Evolutionary conservation across 169 alveolate genomes (phyloP), one percentile per base, ranked within the genome.

Genomic region (Theileria parva): DNA sequence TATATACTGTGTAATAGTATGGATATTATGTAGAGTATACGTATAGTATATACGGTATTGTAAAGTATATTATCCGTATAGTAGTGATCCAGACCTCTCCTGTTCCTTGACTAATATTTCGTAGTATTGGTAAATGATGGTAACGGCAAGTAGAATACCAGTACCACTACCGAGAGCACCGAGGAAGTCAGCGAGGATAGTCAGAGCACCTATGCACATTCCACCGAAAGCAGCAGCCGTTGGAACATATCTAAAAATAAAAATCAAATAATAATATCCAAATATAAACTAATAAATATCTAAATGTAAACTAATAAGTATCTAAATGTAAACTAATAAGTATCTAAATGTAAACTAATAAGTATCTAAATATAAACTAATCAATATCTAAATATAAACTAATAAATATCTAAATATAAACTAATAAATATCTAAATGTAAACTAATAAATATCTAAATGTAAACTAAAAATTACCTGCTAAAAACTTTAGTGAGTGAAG

Each of bases 151-250:
- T 44, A 97, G 92, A 77, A 93, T 94, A 88, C 99, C 99, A 60
- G 99, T 98, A 19, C 99, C 99, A 66, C 98, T 93, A 37, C 99
- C 99, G 85, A 98, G 97, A 30, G 99, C 99, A 25, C 99, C 99
- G 59, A 98, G 92, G 87, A 98, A 96, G 87, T 98, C 99, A 44
- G 99, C 99, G 63, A 97, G 85, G 77, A 98, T 97, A 48, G 99
- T 96, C 67, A 98, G 91, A 12, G 98, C 99, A 48, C 99, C 99
- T 86, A 98, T 98, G 88, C 99, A 98, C 99, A 98, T 96, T 44
- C 99, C 99, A 23, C 99, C 99, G 84, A 98, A 97, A 37, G 99
- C 98, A 17, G 99, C 99, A 0, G 99, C 99, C 39, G 98, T 97
- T n/a, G 99, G 99, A 76, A 98, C 98, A 89, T 97, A 98, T 25